These are phyloP conservation scores for Piromyces finnis DNA, from an alignment of 192 early-diverging fungal species.

Conservation along the genomic window DNA sequence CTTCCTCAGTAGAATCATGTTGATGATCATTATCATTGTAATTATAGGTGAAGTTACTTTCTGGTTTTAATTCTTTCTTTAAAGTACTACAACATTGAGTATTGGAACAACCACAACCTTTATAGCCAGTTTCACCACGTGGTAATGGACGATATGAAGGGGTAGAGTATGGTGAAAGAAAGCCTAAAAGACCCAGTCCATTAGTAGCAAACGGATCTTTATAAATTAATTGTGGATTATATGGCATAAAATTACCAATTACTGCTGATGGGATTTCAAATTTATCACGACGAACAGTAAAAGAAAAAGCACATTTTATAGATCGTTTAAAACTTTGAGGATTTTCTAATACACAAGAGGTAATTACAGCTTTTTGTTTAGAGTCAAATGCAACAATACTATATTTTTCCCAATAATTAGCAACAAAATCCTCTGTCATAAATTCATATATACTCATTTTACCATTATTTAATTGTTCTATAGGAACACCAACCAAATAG, in stretches of 20 bases:
- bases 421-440: background rate
- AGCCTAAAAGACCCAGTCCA: background rate
- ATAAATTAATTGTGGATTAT: background rate
- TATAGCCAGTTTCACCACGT: background rate
- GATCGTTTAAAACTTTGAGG: background rate
- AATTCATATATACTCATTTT: background rate
- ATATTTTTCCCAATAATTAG: background rate
- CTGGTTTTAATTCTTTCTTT: background rate
- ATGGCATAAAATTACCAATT: background rate
- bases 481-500: slow-evolving; percentile 59
- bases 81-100: background rate
- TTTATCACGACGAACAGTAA: background rate
- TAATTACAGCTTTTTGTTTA: background rate
- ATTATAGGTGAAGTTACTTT: background rate
- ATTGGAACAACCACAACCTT: background rate
- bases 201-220: background rate
- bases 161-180: background rate
- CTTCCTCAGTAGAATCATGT: background rate
- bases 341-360: background rate
- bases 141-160: background rate
- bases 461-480: slow-evolving; percentile 64
- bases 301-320: background rate
- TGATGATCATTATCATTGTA: background rate
- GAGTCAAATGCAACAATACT: background rate
- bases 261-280: background rate